Conservation (phyloP, 2,329 filamentous ascomycete genomes). For the Fusarium illudens region DNA sequence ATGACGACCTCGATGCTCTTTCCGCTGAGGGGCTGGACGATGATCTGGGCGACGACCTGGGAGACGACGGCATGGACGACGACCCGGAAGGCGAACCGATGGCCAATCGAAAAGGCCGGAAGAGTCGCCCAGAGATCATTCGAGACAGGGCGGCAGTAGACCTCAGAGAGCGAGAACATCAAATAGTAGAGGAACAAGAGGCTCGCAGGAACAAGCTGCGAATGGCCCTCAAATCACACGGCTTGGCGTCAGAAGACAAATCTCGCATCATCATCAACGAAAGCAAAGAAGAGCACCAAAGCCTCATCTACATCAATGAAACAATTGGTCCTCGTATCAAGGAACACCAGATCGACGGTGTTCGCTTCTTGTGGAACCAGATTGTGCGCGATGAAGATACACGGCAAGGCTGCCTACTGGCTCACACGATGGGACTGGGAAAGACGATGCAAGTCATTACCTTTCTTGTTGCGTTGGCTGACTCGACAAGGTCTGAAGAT, state of each 20-base stretch:
- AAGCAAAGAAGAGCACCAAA: slow-evolving; percentile 66
- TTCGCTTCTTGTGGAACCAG: slow-evolving; percentile 90
- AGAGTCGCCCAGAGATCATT: slow-evolving; percentile 45
- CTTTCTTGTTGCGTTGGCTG: slow-evolving; percentile 76
- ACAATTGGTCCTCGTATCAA: slow-evolving; percentile 74
- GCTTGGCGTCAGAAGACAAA: slow-evolving; percentile 54
- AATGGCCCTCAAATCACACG: slow-evolving; percentile 55
- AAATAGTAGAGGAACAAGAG: slow-evolving; percentile 63
- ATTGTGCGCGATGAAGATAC: slow-evolving; percentile 68
- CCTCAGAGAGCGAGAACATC: slow-evolving; percentile 63
- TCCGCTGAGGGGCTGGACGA: slow-evolving; percentile 3
- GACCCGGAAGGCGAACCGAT: slow-evolving; percentile 22
- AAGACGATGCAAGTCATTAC: slow-evolving; percentile 94
- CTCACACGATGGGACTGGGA: slow-evolving; percentile 90
- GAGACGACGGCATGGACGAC: slow-evolving; percentile 13
- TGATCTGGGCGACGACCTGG: slow-evolving; percentile 20
- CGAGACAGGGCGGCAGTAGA: slow-evolving; percentile 54
- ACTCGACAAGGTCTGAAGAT: slow-evolving; percentile 69
- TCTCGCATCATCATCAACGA: slow-evolving; percentile 71
- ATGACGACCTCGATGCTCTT: slow-evolving; percentile 32
- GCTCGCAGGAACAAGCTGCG: slow-evolving; percentile 59
- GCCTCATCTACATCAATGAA: slow-evolving; percentile 70
- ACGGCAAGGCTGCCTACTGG: slow-evolving; percentile 79
- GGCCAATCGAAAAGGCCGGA: slow-evolving; percentile 33
- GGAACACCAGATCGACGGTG: slow-evolving; percentile 80